These are phyloP conservation scores for Dactylellina parvicollis DNA, from an alignment of 2,329 filamentous ascomycete species.

Conservation along the genomic window DNA sequence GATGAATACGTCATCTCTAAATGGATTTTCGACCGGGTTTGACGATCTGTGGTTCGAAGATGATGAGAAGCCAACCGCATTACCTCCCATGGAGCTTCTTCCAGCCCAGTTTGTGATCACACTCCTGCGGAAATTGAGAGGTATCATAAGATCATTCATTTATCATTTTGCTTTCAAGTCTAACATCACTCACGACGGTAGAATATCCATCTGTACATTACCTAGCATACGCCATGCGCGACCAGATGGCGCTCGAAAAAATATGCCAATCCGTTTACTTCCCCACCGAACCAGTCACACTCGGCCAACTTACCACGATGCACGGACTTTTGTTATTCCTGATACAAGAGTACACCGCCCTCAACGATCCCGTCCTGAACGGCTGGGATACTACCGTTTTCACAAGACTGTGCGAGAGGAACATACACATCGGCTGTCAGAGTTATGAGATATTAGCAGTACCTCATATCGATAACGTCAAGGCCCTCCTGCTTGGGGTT, in stretches of 20 bases:
- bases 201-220: slow-evolving; percentile 42
- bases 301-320: slow-evolving; percentile 48
- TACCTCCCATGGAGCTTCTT: slow-evolving; percentile 42
- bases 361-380: slow-evolving; percentile 32
- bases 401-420: slow-evolving; percentile 36
- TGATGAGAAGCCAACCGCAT: slow-evolving; percentile 27
- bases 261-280: slow-evolving; percentile 49
- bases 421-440: slow-evolving; percentile 50
- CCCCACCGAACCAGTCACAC: slow-evolving; percentile 44
- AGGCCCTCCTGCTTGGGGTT: slow-evolving; percentile 37
- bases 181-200: neutral
- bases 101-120: slow-evolving; percentile 42
- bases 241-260: slow-evolving; percentile 46
- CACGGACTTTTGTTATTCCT: slow-evolving; percentile 43
- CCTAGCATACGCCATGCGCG: slow-evolving; percentile 42
- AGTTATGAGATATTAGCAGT: slow-evolving; percentile 48
- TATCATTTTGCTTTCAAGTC: no score
- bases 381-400: slow-evolving; percentile 35
- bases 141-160: neutral
- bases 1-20: slow-evolving; percentile 43
- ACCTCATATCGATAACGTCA: slow-evolving; percentile 36
- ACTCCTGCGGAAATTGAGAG: slow-evolving; percentile 31
- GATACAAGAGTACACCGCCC: slow-evolving; percentile 34
- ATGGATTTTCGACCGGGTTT: slow-evolving; percentile 34
- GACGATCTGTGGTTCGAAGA: slow-evolving; percentile 50